Conservation (phyloP, 352 stramenopile genomes). For the Hyaloperonospora brassicae region DNA sequence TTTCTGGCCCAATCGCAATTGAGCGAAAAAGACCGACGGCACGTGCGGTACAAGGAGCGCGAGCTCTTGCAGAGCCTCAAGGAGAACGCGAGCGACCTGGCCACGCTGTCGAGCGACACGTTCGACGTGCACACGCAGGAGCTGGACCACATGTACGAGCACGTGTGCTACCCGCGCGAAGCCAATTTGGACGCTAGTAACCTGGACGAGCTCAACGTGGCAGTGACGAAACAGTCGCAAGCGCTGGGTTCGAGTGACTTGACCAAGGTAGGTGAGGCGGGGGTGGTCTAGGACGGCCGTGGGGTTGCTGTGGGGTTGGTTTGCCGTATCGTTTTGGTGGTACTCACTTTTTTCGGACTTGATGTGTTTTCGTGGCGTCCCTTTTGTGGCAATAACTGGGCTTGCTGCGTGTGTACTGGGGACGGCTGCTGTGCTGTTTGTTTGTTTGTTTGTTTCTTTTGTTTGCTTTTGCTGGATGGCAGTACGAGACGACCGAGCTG, state of each 20-base stretch:
- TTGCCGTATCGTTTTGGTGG: too few relatives aligned
- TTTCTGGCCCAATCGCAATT: slow-evolving; percentile 66
- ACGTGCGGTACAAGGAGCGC: slow-evolving; percentile 68
- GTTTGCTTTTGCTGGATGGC: too few relatives aligned
- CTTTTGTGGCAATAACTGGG: not conserved
- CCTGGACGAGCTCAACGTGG: slow-evolving; percentile 73
- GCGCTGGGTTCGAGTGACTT: slow-evolving; percentile 61
- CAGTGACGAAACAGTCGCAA: slow-evolving; percentile 67
- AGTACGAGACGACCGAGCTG: slow-evolving; percentile 62
- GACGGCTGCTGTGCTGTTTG: not conserved
- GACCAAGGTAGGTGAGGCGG: slow-evolving; percentile 46
- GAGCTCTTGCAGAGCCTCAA: slow-evolving; percentile 67
- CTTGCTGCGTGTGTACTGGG: too few relatives aligned
- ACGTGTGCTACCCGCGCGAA: slow-evolving; percentile 72
- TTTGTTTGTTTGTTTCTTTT: too few relatives aligned
- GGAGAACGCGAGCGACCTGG: slow-evolving; percentile 59
- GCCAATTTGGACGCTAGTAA: slow-evolving; percentile 78
- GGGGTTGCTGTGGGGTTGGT: not conserved
- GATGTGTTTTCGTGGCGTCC: not conserved
- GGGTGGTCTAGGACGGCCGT: too few relatives aligned
- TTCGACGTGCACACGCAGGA: slow-evolving; percentile 56
- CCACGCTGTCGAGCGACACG: slow-evolving; percentile 46
- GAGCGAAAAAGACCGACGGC: slow-evolving; percentile 59
- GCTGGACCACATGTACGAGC: slow-evolving; percentile 70
- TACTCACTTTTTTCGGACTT: too few relatives aligned